These are phyloP conservation scores for Lactarius evosmus DNA, from an alignment of 768 basidiomycete species.

Conservation along the genomic window DNA sequence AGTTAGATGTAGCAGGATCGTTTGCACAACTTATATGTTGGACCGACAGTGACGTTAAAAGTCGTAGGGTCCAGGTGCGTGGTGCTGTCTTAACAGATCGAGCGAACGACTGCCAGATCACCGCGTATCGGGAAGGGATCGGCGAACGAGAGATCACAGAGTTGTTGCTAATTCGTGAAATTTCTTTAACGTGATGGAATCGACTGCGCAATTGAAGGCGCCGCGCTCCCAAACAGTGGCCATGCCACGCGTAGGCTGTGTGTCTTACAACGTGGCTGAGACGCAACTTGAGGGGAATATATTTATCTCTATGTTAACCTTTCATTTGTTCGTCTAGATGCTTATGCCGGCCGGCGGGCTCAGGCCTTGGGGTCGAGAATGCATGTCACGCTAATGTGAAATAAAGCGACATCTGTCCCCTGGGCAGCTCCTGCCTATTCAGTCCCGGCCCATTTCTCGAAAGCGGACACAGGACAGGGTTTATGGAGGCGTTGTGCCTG, in stretches of 20 bases:
- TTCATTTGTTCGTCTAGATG: constrained; percentile 5
- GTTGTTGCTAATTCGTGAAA: constrained; percentile 24
- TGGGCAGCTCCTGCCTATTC: too few species aligned
- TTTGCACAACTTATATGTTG: neutral
- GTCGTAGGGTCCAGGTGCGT: too few species aligned
- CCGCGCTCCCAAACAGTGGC: constrained; percentile 23
- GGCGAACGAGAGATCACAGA: constrained; percentile 32
- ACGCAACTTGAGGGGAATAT: neutral
- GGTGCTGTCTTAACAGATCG: too few species aligned
- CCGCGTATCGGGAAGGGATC: constrained; percentile 36
- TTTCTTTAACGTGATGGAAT: constrained; percentile 24
- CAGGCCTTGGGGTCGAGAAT: too few species aligned
- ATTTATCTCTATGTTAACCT: neutral
- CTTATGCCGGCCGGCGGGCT: too few species aligned
- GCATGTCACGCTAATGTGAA: too few species aligned
- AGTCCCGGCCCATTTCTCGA: too few species aligned
- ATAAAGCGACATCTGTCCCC: too few species aligned
- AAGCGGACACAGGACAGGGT: too few species aligned
- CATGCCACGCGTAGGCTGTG: constrained; percentile 21
- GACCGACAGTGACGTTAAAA: neutral
- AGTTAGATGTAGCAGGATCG: too few species aligned
- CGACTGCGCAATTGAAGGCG: constrained; percentile 24
- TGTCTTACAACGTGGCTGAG: constrained; percentile 16
- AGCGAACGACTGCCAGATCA: constrained; percentile 38
- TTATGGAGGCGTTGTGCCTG: too few species aligned